phyloP scores from a whole-genome alignment of 495 filamentous ascomycete genomes.

The Penicillium cataractarum region DNA sequence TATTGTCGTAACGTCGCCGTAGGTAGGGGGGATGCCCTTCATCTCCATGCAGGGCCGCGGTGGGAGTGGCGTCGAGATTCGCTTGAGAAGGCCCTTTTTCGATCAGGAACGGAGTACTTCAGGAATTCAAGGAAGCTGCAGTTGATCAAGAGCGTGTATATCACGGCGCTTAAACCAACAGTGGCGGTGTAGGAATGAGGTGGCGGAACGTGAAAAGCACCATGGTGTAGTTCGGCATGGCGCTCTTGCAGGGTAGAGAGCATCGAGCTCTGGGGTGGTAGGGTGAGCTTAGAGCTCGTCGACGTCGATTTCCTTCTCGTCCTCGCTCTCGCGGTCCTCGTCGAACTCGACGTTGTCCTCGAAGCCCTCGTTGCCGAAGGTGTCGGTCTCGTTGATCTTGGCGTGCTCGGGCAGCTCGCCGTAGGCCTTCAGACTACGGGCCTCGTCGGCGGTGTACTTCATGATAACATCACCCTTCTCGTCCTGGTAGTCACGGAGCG shows the following conservation, averaged over 20 bases:
- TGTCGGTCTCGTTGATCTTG: conserved; percentile 99
- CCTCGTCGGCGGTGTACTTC: conserved; percentile 98
- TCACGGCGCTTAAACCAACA: conserved; percentile 26
- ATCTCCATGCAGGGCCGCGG: conserved; percentile 21
- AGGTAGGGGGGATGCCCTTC: conserved; percentile 16
- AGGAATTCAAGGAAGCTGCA: conserved; percentile 7
- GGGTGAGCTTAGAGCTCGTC: conserved; percentile 57
- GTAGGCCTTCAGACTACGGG: conserved; percentile 90
- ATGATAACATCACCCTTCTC: conserved; percentile 99
- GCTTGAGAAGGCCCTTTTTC: conserved; percentile 13
- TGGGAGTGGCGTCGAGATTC: conserved; percentile 18
- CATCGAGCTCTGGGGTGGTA: conserved; percentile 32
- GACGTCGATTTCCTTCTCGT: conserved; percentile 63
- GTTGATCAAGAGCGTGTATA: conserved; percentile 20
- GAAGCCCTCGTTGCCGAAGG: conserved; percentile 69
- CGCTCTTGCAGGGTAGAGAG: conserved; percentile 43
- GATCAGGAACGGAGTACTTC: conserved; percentile 16
- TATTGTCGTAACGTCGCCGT: conserved; percentile 29
- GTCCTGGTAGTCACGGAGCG: conserved; percentile 97
- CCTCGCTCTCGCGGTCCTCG: conserved; percentile 60
- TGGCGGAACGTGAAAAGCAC: conserved; percentile 35
- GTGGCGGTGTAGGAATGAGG: conserved; percentile 24
- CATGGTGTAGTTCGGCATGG: conserved; percentile 32
- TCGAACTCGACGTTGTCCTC: conserved; percentile 65
- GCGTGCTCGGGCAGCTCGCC: conserved; percentile 96